Percentiles rank a stretch among this genome's conserved stretches.
phyloP scores from a whole-genome alignment of 257 asterid genomes.

The Lycium ferocissimum region DNA sequence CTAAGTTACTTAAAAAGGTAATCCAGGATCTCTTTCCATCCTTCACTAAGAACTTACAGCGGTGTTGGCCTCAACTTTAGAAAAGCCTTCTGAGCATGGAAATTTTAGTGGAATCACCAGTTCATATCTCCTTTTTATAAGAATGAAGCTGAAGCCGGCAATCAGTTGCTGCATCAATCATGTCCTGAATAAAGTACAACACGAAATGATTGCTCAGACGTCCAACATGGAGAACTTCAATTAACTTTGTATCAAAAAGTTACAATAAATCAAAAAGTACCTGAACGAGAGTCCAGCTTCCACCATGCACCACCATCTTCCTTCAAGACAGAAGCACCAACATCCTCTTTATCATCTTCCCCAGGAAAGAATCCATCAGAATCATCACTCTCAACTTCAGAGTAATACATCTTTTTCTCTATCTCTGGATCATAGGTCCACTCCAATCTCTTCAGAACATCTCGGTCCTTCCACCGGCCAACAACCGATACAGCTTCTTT shows the following conservation, averaged over 20 bases:
- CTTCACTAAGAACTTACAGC: neutral
- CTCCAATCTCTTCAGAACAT: conserved; percentile 67
- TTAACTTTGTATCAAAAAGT: neutral
- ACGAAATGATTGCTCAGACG: neutral
- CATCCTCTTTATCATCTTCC: conserved; percentile 40
- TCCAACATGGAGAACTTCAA: conserved; percentile 9
- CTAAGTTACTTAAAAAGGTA: neutral
- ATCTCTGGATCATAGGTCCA: conserved; percentile 76
- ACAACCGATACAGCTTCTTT: conserved; percentile 78
- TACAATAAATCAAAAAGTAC: neutral
- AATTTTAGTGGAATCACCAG: neutral
- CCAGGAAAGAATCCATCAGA: conserved; percentile 44
- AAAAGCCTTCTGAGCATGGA: neutral
- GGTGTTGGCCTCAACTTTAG: neutral
- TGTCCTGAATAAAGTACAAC: neutral
- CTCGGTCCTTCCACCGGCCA: conserved; percentile 82
- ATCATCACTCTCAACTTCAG: conserved; percentile 60
- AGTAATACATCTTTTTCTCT: conserved; percentile 42
- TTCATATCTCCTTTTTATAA: neutral
- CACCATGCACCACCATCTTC: conserved; percentile 64
- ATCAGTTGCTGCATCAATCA: neutral
- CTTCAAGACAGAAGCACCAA: conserved; percentile 37
- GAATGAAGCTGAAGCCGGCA: neutral
- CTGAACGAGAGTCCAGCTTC: conserved; percentile 51
- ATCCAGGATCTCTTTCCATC: neutral